Conservation (phyloP, 2,329 filamentous ascomycete species). For the Aspergillus tamarii region DNA sequence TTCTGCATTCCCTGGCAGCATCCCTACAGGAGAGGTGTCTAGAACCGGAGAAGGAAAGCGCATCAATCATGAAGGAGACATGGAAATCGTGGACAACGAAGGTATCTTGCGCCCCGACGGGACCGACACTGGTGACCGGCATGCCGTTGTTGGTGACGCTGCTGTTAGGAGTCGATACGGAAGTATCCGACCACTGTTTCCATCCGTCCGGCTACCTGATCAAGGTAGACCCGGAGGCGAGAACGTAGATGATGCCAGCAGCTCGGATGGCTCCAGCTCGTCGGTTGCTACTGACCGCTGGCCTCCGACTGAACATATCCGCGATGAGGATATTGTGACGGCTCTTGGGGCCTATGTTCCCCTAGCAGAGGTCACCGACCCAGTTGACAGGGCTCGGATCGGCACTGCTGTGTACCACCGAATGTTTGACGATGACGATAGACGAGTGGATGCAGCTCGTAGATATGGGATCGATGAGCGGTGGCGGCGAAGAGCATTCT, state of each 20-base stretch:
- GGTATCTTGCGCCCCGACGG: constrained; percentile 63
- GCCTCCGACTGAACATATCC: constrained; percentile 45
- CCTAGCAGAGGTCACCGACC: constrained; percentile 47
- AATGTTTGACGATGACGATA: constrained; percentile 43
- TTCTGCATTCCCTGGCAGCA: constrained; percentile 72
- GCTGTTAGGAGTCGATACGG: constrained; percentile 43
- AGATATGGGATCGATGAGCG: constrained; percentile 63
- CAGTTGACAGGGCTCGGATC: constrained; percentile 45
- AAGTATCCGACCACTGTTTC: constrained; percentile 36
- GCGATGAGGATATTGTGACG: constrained; percentile 44
- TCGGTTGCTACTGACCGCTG: constrained; percentile 38
- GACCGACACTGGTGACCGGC: constrained; percentile 63
- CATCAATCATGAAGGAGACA: constrained; percentile 64
- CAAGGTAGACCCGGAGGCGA: constrained; percentile 13
- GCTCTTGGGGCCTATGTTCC: constrained; percentile 47
- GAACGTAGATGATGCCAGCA: constrained; percentile 11
- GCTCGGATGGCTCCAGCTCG: constrained; percentile 28
- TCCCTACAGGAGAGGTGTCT: constrained; percentile 65
- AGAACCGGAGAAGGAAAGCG: constrained; percentile 68
- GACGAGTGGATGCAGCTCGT: constrained; percentile 41
- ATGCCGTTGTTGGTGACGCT: constrained; percentile 61
- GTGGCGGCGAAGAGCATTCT: constrained; percentile 78
- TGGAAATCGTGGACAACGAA: constrained; percentile 64
- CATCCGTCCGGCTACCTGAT: constrained; percentile 27
- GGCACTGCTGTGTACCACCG: constrained; percentile 42